These are phyloP conservation scores for Tulasnella sp. DNA, from an alignment of 768 basidiomycete genomes.

Conservation along the genomic window DNA sequence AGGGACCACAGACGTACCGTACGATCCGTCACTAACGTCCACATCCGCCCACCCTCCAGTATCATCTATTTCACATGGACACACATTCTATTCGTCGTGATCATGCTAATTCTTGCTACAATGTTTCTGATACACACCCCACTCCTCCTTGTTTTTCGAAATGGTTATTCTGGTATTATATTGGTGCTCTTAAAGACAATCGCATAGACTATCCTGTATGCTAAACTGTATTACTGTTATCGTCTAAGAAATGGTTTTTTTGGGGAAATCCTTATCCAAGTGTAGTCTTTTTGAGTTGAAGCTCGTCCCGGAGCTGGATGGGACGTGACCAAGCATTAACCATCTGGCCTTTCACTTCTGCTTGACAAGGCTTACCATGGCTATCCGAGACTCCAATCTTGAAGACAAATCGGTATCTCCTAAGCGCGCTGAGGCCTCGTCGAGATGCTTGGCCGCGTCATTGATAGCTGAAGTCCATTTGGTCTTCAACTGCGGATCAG, in stretches of 20 bases:
- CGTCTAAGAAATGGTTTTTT: background rate
- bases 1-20: background rate
- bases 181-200: background rate
- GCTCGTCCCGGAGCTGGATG: conserved; percentile 8
- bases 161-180: background rate
- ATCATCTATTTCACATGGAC: background rate
- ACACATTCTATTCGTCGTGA: background rate
- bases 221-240: background rate
- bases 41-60: background rate
- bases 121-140: background rate
- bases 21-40: background rate
- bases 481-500: background rate
- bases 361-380: conserved; percentile 6
- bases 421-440: background rate
- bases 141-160: background rate
- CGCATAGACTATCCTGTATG: background rate
- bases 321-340: background rate
- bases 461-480: conserved; percentile 4
- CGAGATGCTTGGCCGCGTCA: background rate
- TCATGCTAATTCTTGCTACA: background rate
- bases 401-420: conserved; percentile 13
- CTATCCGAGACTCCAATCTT: conserved; percentile 13
- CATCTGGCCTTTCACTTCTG: background rate
- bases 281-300: conserved; percentile 1
- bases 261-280: background rate